Base-by-base conservation (phyloP, 441 rosid species). In the Hura crepitans region DNA sequence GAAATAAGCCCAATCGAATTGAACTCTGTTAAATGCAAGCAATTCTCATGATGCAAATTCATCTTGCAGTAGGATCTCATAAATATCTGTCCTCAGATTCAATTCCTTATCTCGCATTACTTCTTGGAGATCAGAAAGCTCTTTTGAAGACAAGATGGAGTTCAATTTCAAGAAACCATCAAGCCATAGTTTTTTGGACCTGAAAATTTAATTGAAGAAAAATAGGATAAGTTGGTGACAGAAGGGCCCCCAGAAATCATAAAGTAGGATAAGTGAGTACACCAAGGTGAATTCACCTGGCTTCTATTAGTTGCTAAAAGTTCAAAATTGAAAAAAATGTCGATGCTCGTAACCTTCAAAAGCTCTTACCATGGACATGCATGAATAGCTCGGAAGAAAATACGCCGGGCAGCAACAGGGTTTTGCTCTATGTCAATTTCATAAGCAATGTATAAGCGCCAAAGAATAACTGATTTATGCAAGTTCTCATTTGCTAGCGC, bases 81-180 rank as follows among this genome's bases (percentile, higher is more conserved):
- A 92, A 50, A 92, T 87, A 73, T 95, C 97, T 11, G 99, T 90
- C 85, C 98, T 84, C 76, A 90, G 77, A 82, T 95, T 89, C 75
- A 92, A 73, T 71, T 89, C 99, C 82, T 95, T 95, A 66, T 92
- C 97, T 76, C 93, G 88, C 98, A 92, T 95, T 68, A 95, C 97
- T 78, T 92, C 99, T 76, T 89, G 97, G 66, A 95, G 86, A 82
- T 92, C 99, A 22, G 97, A 87, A 72, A 94, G 78, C 84, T 94
- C 99, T 75, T 85, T 94, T 28, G 86, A 86, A 31, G 93, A 80
- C 47, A 92, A 74, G 45, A 86, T 74, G 31, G 90, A 78, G 53
- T 81, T 83, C 64, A 95, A 77, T 79, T 84, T 89, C 58, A 72
- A 74, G 67, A 87, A 92, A 68, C 99, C 99, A 79, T 95, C 99